A percentile compares a stretch with the other conserved stretches of the same genome.
These are phyloP conservation scores for Stephanodiscus minutulus DNA, from an alignment of 108 stramenopile genomes.

Conservation along the genomic window DNA sequence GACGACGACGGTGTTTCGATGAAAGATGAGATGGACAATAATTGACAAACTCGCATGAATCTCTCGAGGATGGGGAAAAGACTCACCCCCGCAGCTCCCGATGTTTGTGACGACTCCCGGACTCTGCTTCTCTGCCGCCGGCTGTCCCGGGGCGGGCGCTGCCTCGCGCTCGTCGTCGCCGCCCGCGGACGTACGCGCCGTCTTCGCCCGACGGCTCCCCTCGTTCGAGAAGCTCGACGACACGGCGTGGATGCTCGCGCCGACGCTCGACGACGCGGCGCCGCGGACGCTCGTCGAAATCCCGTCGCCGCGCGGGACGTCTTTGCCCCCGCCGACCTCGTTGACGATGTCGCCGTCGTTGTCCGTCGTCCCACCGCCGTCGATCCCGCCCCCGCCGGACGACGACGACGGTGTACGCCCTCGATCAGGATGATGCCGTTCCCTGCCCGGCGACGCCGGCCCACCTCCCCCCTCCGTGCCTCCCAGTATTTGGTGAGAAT, in stretches of 20 bases:
- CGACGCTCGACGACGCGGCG: neutral
- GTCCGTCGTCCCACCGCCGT: neutral
- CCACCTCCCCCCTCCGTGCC: no score
- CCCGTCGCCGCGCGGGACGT: neutral
- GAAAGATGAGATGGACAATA: neutral
- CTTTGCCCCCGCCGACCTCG: no score
- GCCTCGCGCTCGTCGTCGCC: no score
- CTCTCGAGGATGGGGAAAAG: no score
- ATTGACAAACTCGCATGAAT: neutral
- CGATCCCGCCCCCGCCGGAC: neutral
- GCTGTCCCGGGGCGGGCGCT: no score
- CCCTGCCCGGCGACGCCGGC: no score
- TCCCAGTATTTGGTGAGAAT: no score
- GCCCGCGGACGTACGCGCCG: no score
- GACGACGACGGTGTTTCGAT: neutral
- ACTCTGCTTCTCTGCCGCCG: constrained; percentile 8
- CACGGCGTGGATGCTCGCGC: neutral
- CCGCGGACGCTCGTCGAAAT: neutral
- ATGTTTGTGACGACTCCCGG: constrained; percentile 1
- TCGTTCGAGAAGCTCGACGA: constrained; percentile 8
- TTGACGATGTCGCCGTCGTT: neutral
- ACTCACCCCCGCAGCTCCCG: constrained; percentile 4
- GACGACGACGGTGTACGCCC: neutral
- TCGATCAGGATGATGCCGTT: neutral
- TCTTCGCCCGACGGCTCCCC: no score